phyloP scores from a whole-genome alignment of 768 basidiomycete species.

The Pleurotus giganteus region DNA sequence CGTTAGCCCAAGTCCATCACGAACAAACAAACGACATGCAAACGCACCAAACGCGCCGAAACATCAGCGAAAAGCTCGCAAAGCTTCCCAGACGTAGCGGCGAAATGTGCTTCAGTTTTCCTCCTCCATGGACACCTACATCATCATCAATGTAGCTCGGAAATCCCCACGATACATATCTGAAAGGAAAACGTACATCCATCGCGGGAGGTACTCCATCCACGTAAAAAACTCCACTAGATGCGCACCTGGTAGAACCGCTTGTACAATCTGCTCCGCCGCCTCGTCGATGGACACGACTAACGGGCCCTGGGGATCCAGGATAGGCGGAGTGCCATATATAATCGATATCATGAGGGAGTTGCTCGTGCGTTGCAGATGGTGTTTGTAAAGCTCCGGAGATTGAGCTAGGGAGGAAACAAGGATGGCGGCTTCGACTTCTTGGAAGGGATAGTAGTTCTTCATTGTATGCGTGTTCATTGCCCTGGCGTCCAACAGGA shows the following conservation, averaged over 20 bases:
- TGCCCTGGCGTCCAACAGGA: too few species aligned
- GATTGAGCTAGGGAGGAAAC: constrained; percentile 18
- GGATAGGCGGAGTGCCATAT: constrained; percentile 11
- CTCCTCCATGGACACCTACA: background rate
- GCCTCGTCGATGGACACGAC: constrained; percentile 10
- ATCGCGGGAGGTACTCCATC: constrained; percentile 24
- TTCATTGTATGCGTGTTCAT: constrained; percentile 18
- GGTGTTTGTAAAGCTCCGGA: constrained; percentile 24
- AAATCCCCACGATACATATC: constrained; percentile 17
- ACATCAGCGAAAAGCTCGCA: constrained; percentile 14
- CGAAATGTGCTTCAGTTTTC: background rate
- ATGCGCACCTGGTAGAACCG: constrained; percentile 29
- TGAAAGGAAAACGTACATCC: constrained; percentile 17
- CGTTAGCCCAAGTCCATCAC: too few species aligned
- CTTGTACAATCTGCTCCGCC: constrained; percentile 19
- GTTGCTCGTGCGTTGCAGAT: constrained; percentile 17
- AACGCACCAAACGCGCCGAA: too few species aligned
- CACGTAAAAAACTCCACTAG: constrained; percentile 30
- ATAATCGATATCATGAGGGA: constrained; percentile 5
- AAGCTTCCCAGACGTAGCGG: constrained; percentile 20
- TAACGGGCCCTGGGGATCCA: background rate
- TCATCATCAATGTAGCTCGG: constrained; percentile 21
- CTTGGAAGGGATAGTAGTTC: constrained; percentile 19
- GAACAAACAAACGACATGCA: too few species aligned
- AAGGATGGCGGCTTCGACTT: constrained; percentile 23